Percentiles rank a stretch among this genome's conserved stretches.
phyloP scores from a whole-genome alignment of 352 stramenopile genomes.

The Phytophthora pluvialis region DNA sequence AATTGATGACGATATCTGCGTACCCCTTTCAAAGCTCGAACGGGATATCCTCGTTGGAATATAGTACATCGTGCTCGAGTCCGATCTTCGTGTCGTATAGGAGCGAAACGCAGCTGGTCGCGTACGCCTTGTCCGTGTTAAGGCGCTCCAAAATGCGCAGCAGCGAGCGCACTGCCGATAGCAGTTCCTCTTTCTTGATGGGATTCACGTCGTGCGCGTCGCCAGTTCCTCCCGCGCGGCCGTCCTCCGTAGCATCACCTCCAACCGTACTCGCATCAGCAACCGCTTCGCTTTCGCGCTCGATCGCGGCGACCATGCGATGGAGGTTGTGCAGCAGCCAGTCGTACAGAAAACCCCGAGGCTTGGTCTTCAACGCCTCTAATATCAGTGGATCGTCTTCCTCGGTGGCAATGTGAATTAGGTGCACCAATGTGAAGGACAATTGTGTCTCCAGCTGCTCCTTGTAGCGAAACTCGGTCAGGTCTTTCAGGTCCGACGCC shows the following conservation, averaged over 20 bases:
- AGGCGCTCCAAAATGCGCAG: slow-evolving; percentile 75
- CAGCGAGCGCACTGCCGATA: slow-evolving; percentile 77
- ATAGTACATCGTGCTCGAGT: slow-evolving; percentile 81
- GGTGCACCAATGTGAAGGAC: slow-evolving; percentile 85
- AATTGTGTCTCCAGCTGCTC: slow-evolving; percentile 88
- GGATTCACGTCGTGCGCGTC: slow-evolving; percentile 86
- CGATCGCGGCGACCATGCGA: slow-evolving; percentile 76
- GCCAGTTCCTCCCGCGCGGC: slow-evolving; percentile 31
- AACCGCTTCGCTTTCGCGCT: slow-evolving; percentile 51
- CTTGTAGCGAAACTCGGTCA: slow-evolving; percentile 92
- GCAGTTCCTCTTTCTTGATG: slow-evolving; percentile 82
- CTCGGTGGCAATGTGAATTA: slow-evolving; percentile 79
- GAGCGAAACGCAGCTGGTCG: slow-evolving; percentile 72
- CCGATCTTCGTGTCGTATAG: slow-evolving; percentile 87
- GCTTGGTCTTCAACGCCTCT: slow-evolving; percentile 69
- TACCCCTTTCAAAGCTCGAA: slow-evolving; percentile 72
- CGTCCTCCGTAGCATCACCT: slow-evolving; percentile 37
- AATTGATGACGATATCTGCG: slow-evolving; percentile 25
- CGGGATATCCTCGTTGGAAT: slow-evolving; percentile 79
- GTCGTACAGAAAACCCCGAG: slow-evolving; percentile 83
- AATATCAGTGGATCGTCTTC: slow-evolving; percentile 78
- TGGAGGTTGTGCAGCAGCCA: slow-evolving; percentile 90
- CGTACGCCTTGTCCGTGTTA: slow-evolving; percentile 66
- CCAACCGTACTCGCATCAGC: slow-evolving; percentile 29
- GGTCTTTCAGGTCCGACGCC: slow-evolving; percentile 84